Conservation (phyloP, 257 asterid species). For the Rehmannia glutinosa region DNA sequence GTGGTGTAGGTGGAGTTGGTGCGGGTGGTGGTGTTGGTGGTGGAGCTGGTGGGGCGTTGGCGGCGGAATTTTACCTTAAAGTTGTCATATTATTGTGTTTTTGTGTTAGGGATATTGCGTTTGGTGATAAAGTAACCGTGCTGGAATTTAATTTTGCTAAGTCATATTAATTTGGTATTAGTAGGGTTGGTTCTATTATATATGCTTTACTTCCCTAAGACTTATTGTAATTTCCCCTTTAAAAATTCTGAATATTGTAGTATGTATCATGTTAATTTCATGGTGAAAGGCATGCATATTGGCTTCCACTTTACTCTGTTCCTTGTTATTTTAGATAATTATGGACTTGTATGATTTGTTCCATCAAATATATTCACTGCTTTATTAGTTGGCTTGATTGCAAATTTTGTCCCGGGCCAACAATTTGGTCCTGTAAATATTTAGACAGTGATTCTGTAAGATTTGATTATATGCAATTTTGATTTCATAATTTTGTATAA, state of each 20-base stretch:
- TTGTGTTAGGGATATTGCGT: not conserved
- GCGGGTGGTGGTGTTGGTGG: slow-evolving; percentile 25
- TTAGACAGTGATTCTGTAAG: too few species aligned
- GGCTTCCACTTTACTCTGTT: not conserved
- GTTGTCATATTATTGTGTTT: not conserved
- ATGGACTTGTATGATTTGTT: too few species aligned
- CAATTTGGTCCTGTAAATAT: too few species aligned
- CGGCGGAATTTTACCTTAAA: slow-evolving; percentile 24
- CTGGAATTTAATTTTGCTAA: too few species aligned
- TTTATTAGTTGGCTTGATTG: too few species aligned
- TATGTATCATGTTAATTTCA: not conserved
- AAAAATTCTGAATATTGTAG: not conserved
- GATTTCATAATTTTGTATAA: too few species aligned
- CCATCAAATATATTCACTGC: not conserved
- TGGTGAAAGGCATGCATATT: not conserved
- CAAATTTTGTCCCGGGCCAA: too few species aligned
- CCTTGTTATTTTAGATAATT: not conserved
- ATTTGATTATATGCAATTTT: too few species aligned
- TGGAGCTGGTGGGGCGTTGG: slow-evolving; percentile 18
- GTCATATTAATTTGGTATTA: not conserved
- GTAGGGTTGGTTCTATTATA: not conserved
- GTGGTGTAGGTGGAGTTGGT: slow-evolving; percentile 14
- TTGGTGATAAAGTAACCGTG: too few species aligned
- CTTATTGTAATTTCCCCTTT: slow-evolving; percentile 2
- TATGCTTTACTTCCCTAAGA: too few species aligned